Base-by-base conservation (phyloP, 345 rosid genomes). In the Citrus hindsii region DNA sequence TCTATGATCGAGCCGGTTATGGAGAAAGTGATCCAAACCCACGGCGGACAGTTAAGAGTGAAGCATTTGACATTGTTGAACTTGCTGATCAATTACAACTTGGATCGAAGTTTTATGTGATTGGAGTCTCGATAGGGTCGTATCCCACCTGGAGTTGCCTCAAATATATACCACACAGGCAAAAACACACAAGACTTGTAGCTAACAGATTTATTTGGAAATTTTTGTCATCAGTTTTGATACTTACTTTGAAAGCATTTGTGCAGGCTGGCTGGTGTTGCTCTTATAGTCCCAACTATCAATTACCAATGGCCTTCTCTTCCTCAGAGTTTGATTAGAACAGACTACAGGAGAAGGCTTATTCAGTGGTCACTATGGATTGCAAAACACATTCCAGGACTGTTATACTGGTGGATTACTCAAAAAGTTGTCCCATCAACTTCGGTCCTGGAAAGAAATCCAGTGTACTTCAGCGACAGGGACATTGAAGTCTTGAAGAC, bases 41-140 rank as follows among this genome's bases (percentile, higher is more conserved):
- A 4, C 84, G 64, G 73, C 87, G 92, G 14, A 79, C 98, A 1
- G 86, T 93, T 59, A 90, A 91, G 86, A 92, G 93, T 9, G 99
- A 92, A 87, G 97, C 98, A 32, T 77, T 72, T 2, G 98, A 95
- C 82, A 88, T 95, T 55, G 79, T 86, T 85, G 91, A 93, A 80
- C 90, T 93, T 37, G 99, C 97, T 37, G 98, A 95, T 83, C 82
- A 85, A 46, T 74, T 95, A 71, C 77, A 88, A 69, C 59, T 93
- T 40, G 92, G 93, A 74, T 81, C 92, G 30, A 93, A 80, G 68
- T 92, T 95, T 74, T 93, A 89, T 82, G 83, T 91, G 59, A 89
- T 95, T 27, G 97, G 98, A 76, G 89, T 95, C 81, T 95, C 98
- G 35, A 90, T 95, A 92, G 99, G 97, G 32, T 90, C 98, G 66